A percentile compares a stretch with the other conserved stretches of the same genome.
These are phyloP conservation scores for Eucalyptus grandis DNA, from an alignment of 345 rosid genomes.

Conservation along the genomic window DNA sequence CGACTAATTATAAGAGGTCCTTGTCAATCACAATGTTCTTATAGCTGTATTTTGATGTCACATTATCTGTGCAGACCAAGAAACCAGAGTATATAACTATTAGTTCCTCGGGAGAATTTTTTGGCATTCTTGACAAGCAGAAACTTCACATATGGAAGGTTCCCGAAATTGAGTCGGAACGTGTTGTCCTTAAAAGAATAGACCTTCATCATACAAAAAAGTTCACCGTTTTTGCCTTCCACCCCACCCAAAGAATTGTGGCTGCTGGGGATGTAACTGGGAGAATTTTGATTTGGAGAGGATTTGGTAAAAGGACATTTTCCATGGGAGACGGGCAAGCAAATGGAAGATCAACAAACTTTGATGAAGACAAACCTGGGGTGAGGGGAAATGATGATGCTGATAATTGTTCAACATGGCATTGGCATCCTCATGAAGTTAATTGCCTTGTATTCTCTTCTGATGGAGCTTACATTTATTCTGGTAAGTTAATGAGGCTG, in stretches of 20 bases:
- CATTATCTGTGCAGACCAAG: conserved; percentile 32
- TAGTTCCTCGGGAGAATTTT: conserved; percentile 51
- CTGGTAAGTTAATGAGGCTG: conserved; percentile 35
- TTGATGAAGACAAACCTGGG: conserved; percentile 73
- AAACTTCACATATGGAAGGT: conserved; percentile 69
- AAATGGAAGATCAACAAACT: conserved; percentile 5
- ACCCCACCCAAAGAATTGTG: conserved; percentile 64
- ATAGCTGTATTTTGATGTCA: neutral
- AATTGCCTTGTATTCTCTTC: conserved; percentile 70
- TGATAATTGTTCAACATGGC: conserved; percentile 90
- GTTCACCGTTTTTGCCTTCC: conserved; percentile 65
- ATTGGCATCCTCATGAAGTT: conserved; percentile 76
- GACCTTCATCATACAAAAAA: conserved; percentile 73
- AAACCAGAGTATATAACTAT: conserved; percentile 44
- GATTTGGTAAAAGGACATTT: conserved; percentile 52
- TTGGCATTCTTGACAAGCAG: conserved; percentile 45
- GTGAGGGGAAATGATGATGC: conserved; percentile 91
- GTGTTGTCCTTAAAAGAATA: conserved; percentile 32
- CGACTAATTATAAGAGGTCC: neutral
- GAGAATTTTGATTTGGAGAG: conserved; percentile 89
- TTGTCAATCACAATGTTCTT: neutral
- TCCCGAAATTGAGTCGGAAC: conserved; percentile 36
- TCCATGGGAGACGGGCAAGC: conserved; percentile 3
- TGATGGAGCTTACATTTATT: conserved; percentile 82
- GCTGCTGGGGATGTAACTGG: conserved; percentile 94